These are phyloP conservation scores for Lenwebbia sp. DNA, from an alignment of 345 rosid species.

Conservation along the genomic window DNA sequence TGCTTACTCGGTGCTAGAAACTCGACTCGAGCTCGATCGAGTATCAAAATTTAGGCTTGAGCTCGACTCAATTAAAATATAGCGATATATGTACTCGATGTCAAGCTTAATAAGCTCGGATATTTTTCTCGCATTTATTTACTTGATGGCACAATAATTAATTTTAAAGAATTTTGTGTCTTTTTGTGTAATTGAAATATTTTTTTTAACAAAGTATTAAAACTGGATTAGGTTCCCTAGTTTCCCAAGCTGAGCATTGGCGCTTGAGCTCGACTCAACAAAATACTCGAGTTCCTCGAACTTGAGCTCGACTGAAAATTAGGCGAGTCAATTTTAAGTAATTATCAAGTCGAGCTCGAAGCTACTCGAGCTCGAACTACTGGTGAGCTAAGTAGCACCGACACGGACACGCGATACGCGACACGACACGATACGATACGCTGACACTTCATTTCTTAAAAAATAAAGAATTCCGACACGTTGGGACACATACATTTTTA, in stretches of 20 bases:
- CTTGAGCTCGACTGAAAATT: neutral
- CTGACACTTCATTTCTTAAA: no score
- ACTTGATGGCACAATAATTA: neutral
- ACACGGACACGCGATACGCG: no score
- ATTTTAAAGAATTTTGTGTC: neutral
- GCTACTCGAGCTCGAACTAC: neutral
- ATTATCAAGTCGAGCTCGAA: neutral
- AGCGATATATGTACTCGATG: neutral
- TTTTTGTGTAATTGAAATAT: neutral
- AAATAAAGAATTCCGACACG: no score
- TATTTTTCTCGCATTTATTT: neutral
- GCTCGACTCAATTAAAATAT: neutral
- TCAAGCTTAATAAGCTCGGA: neutral
- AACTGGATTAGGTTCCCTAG: neutral
- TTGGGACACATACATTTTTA: no score
- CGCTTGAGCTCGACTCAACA: neutral
- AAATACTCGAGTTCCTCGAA: neutral
- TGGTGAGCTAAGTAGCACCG: no score
- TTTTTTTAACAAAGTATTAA: neutral
- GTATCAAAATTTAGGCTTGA: neutral
- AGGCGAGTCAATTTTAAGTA: neutral
- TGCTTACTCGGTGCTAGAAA: neutral
- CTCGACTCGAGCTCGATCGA: neutral
- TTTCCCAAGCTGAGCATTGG: neutral
- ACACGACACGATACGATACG: no score